Base-by-base conservation (phyloP, 192 early-diverging fungal species). In the Coemansia sp. region DNA sequence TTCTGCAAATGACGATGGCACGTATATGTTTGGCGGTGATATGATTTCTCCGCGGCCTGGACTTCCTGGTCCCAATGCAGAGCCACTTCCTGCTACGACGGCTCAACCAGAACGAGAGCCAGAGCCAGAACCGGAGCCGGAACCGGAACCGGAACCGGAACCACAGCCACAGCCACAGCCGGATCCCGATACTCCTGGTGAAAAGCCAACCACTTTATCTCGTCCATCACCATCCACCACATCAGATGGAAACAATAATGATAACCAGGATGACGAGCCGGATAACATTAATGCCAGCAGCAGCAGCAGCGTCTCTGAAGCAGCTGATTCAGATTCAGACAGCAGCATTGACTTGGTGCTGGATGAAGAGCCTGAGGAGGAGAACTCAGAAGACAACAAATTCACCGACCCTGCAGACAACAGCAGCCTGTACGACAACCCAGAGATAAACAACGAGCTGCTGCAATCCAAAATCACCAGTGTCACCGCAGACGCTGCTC, bases 1-100 rank as follows among this genome's bases (percentile, higher is more conserved):
- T 2, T 12, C 45, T 1, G 14, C 15, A 1, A 61, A 61, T 14
- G 59, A 56, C 19, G 28, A 42, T 6, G 53, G 58, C 15, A 51
- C 49, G 21, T 39, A 18, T 12, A 53, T 68, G 48, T 68, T 68
- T 55, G 47, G 48, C 28, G 59, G 65, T n/a, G 59, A 68, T 42
- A 40, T 68, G 35, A 37, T 41, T 41, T 52, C 21, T 5, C 36
- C 30, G 7, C 20, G 35, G 26, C 3, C 18, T 4, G 36, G 19
- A 0, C 11, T 23, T 23, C 21, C 46, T 9, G 46, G 46, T 10
- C 46, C 48, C 21, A 50, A 33, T 18, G 13, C 48, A 16, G n/a
- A 12, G n/a, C 11, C 41, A 23, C 8, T 20, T 11, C 39, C 41
- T 18, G 12, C 46, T 20, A 20, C 46, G 6, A 12, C 46, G 23